These are phyloP conservation scores for Favolaschia claudopus DNA, from an alignment of 768 basidiomycete genomes.

Conservation along the genomic window DNA sequence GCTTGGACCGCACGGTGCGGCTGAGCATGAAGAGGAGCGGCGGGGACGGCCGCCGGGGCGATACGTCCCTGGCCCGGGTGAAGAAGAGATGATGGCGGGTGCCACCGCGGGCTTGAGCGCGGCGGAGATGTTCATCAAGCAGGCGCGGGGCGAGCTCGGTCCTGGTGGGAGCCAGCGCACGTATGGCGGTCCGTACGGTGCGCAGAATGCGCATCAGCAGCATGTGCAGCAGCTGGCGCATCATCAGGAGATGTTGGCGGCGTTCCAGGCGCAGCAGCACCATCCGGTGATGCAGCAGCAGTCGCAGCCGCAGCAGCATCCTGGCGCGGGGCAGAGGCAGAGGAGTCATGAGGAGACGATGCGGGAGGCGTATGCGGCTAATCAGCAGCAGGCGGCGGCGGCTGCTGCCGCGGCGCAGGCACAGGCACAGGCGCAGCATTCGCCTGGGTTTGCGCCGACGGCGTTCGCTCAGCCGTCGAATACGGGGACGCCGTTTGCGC, in stretches of 20 bases:
- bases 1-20: constrained; percentile 34
- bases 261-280: constrained; percentile 23
- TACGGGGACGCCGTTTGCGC: too few relatives aligned
- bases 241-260: constrained; percentile 39
- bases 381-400: constrained; percentile 34
- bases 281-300: too few relatives aligned
- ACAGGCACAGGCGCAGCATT: constrained; percentile 31
- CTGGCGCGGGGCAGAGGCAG: constrained; percentile 27
- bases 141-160: constrained; percentile 64
- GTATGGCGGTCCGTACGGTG: constrained; percentile 15
- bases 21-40: constrained; percentile 43
- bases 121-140: constrained; percentile 72
- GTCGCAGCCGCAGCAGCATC: constrained; percentile 15
- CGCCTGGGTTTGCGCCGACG: constrained; percentile 8
- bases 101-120: constrained; percentile 48
- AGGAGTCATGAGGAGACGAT: constrained; percentile 43
- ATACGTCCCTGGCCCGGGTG: constrained; percentile 14
- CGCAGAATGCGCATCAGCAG: background rate
- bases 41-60: constrained; percentile 23
- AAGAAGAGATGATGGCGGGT: constrained; percentile 32
- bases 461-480: constrained; percentile 2
- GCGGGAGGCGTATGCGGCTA: constrained; percentile 39
- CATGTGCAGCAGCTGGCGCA: constrained; percentile 34
- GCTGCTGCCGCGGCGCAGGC: constrained; percentile 30
- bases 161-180: constrained; percentile 39